Conservation (phyloP, 2,329 filamentous ascomycete genomes). For the Tolypocladium sp. region DNA sequence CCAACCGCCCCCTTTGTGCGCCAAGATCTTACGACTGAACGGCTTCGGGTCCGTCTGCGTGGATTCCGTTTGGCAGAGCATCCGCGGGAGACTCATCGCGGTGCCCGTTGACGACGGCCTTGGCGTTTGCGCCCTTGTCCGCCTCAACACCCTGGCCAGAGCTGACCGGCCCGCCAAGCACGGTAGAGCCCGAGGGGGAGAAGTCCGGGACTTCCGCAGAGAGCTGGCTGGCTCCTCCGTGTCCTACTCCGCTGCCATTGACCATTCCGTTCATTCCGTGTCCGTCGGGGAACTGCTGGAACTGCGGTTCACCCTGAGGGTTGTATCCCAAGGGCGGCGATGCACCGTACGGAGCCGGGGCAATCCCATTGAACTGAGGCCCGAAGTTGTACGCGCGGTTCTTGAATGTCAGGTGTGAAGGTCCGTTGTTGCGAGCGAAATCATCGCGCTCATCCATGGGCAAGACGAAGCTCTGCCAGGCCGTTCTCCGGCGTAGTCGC, state of each 20-base stretch:
- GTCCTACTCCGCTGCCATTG: conserved; percentile 14
- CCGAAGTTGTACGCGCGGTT: conserved; percentile 19
- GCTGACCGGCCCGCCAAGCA: not conserved
- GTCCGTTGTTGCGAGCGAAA: conserved; percentile 65
- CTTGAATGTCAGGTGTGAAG: conserved; percentile 29
- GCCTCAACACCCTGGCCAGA: not conserved
- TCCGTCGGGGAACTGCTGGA: conserved; percentile 22
- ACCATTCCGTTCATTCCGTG: conserved; percentile 24
- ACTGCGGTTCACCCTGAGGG: conserved; percentile 14
- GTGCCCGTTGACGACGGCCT: conserved; percentile 6
- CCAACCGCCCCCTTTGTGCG: not conserved
- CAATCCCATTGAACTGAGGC: conserved; percentile 21
- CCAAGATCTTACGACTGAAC: not conserved
- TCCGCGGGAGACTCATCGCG: not conserved
- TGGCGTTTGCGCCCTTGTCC: not conserved
- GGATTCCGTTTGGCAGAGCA: conserved; percentile 2
- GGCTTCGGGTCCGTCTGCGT: conserved; percentile 2
- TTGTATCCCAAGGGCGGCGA: conserved; percentile 18
- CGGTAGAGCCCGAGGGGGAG: conserved; percentile 20
- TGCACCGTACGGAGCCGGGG: conserved; percentile 20
- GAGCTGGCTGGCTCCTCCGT: conserved; percentile 20
- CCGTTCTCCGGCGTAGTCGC: conserved; percentile 63
- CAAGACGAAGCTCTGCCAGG: conserved; percentile 75
- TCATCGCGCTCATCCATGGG: conserved; percentile 62
- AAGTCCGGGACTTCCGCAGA: conserved; percentile 31